Base-by-base conservation (phyloP, 306 rosid species). In the Erythrophleum fordii region DNA sequence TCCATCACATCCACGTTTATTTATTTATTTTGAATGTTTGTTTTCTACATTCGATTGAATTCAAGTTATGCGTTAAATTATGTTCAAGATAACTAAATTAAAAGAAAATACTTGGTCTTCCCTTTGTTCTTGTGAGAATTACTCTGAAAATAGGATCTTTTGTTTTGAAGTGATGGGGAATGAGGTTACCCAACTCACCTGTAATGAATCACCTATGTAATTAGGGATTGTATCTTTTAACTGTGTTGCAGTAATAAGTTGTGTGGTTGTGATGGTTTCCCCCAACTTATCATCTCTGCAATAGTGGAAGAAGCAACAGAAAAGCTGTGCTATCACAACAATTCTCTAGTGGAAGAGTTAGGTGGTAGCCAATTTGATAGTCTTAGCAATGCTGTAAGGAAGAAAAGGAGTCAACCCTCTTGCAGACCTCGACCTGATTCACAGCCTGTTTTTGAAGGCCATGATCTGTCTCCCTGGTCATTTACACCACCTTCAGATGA, bases 401-500 rank as follows among this genome's bases (percentile, higher is more conserved):
- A 75, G 89, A 92, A 86, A 79, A 92, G 97, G 87, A 90, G 89
- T 79, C 97, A 85, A 59, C 82, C 89, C 23, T 88, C 74, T 45
- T 92, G 94, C 60, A 87, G 92, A 58, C 94, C 91, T 76, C 86
- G 89, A 16, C 90, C 91, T 34, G 93, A 89, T 52, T 91, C 92
- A n/a, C 90, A 80, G 17, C 84, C 86, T 67, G 35, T 72, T 31
- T 69, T 73, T 7, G 93, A 91, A 81, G 82, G 73, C 58, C 80
- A 48, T 29, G 92, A 88, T 46, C 84, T 82, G 51, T 89, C 86
- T 13, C 80, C 88, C 12, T 69, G 80, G 46, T 91, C 92, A 18
- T 86, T 86, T 23, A 71, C 88, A 22, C 87, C 94, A 51, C 90
- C 84, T 76, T 87, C 91, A 0, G 94, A 92, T 39, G 91, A 92